Conservation (phyloP, 2,329 filamentous ascomycete species). For the Trichoderma sp. region DNA sequence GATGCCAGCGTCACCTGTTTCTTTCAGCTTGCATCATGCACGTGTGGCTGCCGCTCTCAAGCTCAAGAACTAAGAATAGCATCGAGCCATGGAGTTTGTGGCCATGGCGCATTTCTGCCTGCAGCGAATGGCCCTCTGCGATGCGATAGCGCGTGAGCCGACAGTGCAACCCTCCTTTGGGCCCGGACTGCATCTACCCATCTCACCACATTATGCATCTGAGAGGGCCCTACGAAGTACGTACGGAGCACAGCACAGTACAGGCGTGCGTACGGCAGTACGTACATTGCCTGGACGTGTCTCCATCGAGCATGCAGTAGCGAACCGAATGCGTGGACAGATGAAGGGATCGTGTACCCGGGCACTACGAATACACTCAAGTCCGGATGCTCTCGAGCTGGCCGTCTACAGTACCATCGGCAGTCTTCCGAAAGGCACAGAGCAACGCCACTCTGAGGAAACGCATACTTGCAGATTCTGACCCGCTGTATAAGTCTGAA, state of each 20-base stretch:
- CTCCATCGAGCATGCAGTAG: not conserved
- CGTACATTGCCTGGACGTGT: not conserved
- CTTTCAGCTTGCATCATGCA: conserved; percentile 12
- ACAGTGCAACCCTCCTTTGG: not conserved
- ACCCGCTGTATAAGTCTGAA: not conserved
- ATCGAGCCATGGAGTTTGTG: not conserved
- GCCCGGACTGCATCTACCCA: conserved; percentile 2
- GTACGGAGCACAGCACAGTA: too few species aligned
- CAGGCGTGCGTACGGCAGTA: not conserved
- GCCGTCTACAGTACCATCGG: not conserved
- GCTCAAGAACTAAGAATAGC: conserved; percentile 14
- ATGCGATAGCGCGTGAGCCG: conserved; percentile 2
- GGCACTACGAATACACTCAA: not conserved
- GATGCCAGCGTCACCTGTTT: not conserved
- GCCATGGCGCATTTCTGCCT: not conserved
- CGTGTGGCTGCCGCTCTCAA: not conserved
- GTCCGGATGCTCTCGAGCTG: not conserved
- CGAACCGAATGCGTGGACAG: not conserved
- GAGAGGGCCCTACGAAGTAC: not conserved
- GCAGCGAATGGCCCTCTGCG: not conserved
- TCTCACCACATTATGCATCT: conserved; percentile 7
- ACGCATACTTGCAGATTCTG: not conserved
- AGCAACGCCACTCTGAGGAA: not conserved
- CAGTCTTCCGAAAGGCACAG: not conserved
- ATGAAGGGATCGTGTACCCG: not conserved